A percentile compares a stretch with the other conserved stretches of the same genome.
Evolutionary conservation across 176 grass and related monocot genomes (phyloP).

Genomic region (Zea luxurians): DNA sequence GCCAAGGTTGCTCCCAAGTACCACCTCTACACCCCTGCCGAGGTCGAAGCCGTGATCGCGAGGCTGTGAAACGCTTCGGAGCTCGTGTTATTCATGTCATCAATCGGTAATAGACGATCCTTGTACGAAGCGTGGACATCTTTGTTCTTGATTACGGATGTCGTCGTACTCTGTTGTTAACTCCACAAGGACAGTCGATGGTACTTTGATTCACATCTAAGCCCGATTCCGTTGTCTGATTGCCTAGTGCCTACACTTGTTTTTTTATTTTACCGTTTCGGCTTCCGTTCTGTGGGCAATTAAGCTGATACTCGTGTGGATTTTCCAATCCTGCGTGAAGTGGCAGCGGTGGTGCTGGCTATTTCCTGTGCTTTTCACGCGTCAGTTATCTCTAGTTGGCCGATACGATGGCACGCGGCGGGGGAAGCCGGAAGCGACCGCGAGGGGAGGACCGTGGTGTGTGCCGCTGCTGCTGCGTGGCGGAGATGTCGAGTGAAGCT

Average conservation of each 20-base stretch:
- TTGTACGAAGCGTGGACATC: constrained; percentile 8
- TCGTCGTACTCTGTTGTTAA: background rate
- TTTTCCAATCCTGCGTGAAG: background rate
- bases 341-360: background rate
- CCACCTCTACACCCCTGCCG: constrained; percentile 74
- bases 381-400: background rate
- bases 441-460: too few relatives aligned
- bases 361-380: background rate
- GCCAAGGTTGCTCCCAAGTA: constrained; percentile 67
- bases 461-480: too few relatives aligned
- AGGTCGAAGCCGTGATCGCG: constrained; percentile 70
- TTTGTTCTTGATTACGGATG: background rate
- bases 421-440: too few relatives aligned
- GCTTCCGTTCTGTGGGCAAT: background rate
- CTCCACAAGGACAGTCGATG: constrained; percentile 3
- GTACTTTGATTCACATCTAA: constrained; percentile 20
- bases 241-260: background rate
- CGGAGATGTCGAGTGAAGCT: too few relatives aligned
- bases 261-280: background rate
- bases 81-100: background rate
- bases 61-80: constrained; percentile 40
- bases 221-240: background rate
- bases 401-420: too few relatives aligned
- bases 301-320: background rate
- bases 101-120: background rate